Conservation (phyloP, 1,284 basidiomycete genomes). For the Austroboletus rostrupii region DNA sequence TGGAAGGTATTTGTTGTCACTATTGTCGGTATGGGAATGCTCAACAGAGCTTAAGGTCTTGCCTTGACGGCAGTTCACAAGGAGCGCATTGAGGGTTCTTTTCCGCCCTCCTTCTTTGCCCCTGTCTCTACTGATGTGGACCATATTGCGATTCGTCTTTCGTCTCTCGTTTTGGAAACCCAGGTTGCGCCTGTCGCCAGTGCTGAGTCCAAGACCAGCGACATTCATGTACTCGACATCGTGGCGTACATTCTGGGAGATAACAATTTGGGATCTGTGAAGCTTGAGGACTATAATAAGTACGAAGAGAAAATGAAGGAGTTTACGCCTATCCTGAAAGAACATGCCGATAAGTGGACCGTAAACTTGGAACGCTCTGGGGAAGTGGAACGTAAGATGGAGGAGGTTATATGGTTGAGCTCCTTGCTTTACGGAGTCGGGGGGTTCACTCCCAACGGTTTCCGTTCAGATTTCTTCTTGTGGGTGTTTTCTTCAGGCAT, state of each 20-base stretch:
- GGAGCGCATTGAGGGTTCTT: slow-evolving; percentile 10
- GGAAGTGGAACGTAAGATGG: slow-evolving; percentile 41
- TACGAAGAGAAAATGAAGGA: slow-evolving; percentile 4
- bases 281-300: background rate
- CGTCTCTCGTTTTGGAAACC: slow-evolving; percentile 10
- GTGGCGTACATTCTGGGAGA: slow-evolving; percentile 27
- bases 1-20: slow-evolving; percentile 22
- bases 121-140: background rate
- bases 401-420: slow-evolving; percentile 45
- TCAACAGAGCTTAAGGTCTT: slow-evolving; percentile 19
- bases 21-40: background rate
- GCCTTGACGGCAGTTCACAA: slow-evolving; percentile 19
- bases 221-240: slow-evolving; percentile 27
- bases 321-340: slow-evolving; percentile 4
- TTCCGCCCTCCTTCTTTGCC: slow-evolving; percentile 18
- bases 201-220: slow-evolving; percentile 3
- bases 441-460: slow-evolving; percentile 35
- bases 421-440: slow-evolving; percentile 41
- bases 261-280: slow-evolving; percentile 7
- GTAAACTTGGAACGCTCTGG: slow-evolving; percentile 24
- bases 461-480: slow-evolving; percentile 48
- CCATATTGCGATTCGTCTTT: slow-evolving; percentile 2
- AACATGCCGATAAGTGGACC: slow-evolving; percentile 25
- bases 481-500: slow-evolving; percentile 11
- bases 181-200: background rate